Conservation (phyloP, 768 basidiomycete genomes). For the Calocybe indica region DNA sequence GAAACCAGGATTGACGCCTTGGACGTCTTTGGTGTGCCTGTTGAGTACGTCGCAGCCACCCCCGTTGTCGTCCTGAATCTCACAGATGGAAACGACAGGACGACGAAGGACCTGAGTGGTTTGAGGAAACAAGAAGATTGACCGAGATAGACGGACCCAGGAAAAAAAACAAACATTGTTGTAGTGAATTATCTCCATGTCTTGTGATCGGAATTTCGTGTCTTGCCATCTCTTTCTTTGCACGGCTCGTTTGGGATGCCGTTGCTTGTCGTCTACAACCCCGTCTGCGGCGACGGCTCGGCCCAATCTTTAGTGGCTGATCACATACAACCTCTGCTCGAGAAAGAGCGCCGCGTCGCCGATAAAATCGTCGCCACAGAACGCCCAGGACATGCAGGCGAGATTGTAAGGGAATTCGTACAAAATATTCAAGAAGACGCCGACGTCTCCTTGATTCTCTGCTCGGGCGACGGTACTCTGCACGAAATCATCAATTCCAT, state of each 20-base stretch:
- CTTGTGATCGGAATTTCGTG: background rate
- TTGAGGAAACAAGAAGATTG: constrained; percentile 23
- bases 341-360: constrained; percentile 27
- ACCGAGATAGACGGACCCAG: background rate
- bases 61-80: background rate
- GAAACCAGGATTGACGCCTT: constrained; percentile 63
- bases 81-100: constrained; percentile 13
- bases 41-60: constrained; percentile 38
- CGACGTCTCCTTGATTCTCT: constrained; percentile 44
- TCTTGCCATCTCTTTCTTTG: background rate
- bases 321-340: constrained; percentile 62
- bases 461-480: constrained; percentile 89
- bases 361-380: constrained; percentile 44
- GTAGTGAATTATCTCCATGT: background rate
- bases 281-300: constrained; percentile 57
- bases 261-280: constrained; percentile 69
- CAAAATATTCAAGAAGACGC: constrained; percentile 3
- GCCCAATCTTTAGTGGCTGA: constrained; percentile 51
- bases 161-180: background rate
- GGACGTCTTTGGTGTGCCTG: constrained; percentile 55
- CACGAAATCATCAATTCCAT: constrained; percentile 80
- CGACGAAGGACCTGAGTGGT: constrained; percentile 28
- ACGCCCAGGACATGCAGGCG: constrained; percentile 48
- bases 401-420: constrained; percentile 17
- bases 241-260: constrained; percentile 25